Conservation (phyloP, 2,329 filamentous ascomycete species). For the Fusarium neocosmosporiellum region DNA sequence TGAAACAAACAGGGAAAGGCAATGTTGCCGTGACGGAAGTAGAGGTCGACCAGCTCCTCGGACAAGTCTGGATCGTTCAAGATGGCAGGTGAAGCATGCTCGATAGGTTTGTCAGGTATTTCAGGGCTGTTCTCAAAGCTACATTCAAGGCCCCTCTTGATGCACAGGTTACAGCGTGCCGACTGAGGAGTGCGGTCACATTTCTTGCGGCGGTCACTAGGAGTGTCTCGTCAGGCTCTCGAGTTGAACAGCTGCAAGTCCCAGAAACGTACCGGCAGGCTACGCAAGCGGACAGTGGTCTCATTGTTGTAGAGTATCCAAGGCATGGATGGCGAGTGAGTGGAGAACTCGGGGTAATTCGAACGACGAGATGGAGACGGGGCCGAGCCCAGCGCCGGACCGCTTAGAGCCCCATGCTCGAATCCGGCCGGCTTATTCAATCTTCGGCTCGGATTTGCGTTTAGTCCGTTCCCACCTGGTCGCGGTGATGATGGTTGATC, state of each 20-base stretch:
- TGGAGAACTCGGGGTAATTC: neutral
- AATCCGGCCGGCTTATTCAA: constrained; percentile 4
- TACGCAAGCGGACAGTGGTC: neutral
- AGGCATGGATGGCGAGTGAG: neutral
- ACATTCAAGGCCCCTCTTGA: neutral
- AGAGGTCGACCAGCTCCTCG: neutral
- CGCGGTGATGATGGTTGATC: neutral
- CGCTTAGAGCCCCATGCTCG: neutral
- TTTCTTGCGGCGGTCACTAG: constrained; percentile 5
- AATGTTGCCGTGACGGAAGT: constrained; percentile 3
- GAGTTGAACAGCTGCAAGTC: neutral
- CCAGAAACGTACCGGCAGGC: neutral
- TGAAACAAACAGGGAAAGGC: neutral
- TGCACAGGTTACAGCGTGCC: neutral
- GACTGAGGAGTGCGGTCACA: neutral
- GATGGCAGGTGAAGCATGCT: neutral
- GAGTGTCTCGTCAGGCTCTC: neutral
- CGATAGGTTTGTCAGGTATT: neutral
- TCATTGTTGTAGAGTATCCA: neutral
- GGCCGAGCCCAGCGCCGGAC: neutral
- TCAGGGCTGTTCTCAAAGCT: neutral
- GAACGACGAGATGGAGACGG: neutral
- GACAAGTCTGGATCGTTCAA: neutral
- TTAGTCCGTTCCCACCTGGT: neutral
- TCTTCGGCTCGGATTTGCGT: constrained; percentile 1